Evolutionary conservation across 768 basidiomycete species (phyloP).

Genomic region (Lactarius pseudohatsudake): DNA sequence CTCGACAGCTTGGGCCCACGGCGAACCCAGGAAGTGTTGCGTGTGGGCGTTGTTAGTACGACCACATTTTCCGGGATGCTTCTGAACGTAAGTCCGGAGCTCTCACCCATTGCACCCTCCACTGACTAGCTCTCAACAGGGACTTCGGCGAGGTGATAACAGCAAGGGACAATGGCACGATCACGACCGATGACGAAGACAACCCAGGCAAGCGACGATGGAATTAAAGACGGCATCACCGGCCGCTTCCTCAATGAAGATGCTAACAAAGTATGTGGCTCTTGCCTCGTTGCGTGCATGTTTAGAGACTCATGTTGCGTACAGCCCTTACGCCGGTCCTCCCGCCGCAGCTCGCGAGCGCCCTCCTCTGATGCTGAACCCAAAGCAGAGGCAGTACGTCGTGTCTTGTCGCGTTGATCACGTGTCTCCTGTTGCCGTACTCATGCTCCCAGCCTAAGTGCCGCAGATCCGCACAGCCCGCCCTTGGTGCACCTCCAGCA

Average conservation of each 20-base stretch:
- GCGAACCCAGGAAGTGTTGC: no score
- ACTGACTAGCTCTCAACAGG: no score
- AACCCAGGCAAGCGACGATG: slow-evolving; percentile 77
- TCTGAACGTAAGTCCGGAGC: no score
- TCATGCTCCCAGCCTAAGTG: slow-evolving; percentile 60
- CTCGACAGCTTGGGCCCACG: no score
- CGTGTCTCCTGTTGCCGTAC: slow-evolving; percentile 26
- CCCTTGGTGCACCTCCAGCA: slow-evolving; percentile 49
- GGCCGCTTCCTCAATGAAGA: slow-evolving; percentile 60
- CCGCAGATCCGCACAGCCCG: slow-evolving; percentile 75
- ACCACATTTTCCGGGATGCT: no score
- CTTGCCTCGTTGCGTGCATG: slow-evolving; percentile 17
- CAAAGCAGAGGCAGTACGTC: slow-evolving; percentile 56
- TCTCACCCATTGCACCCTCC: no score
- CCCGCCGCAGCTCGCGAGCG: slow-evolving; percentile 62
- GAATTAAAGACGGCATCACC: slow-evolving; percentile 80
- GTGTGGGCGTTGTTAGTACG: no score
- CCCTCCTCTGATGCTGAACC: slow-evolving; percentile 45
- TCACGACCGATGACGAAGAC: no score
- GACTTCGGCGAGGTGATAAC: no score
- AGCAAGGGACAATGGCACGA: no score
- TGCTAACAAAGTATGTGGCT: slow-evolving; percentile 42
- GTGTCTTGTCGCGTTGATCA: slow-evolving; percentile 22
- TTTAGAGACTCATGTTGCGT: slow-evolving; percentile 30
- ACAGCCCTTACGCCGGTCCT: slow-evolving; percentile 50